Evolutionary conservation across 202 grass and related monocot genomes (phyloP).

Genomic region (Setaria italica): DNA sequence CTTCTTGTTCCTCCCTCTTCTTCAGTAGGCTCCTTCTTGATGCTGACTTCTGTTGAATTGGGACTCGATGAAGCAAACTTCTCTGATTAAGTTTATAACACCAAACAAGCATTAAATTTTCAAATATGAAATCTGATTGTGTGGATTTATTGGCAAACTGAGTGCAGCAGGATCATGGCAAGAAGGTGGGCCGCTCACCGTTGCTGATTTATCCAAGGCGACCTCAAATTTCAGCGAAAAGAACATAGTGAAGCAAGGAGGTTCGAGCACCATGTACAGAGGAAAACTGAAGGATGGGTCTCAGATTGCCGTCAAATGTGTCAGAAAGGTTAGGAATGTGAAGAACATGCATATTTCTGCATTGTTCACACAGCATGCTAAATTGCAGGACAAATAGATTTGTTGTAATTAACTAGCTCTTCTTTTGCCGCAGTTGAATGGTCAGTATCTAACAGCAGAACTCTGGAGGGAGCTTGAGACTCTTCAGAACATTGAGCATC

Average conservation of each 20-base stretch:
- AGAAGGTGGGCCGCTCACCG: conserved; percentile 38
- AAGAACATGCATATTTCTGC: neutral
- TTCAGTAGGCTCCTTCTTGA: neutral
- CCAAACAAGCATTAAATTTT: neutral
- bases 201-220: conserved; percentile 51
- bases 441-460: conserved; percentile 36
- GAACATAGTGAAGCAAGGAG: conserved; percentile 57
- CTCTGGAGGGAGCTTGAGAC: conserved; percentile 57
- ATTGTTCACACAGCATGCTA: conserved; percentile 5
- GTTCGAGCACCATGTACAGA: conserved; percentile 51
- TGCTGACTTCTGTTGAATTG: neutral
- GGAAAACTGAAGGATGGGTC: conserved; percentile 66
- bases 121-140: neutral
- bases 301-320: conserved; percentile 52
- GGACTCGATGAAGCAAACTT: neutral
- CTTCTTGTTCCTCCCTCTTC: neutral
- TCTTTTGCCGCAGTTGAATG: conserved; percentile 22
- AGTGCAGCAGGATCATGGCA: conserved; percentile 43
- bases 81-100: neutral
- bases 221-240: conserved; percentile 63
- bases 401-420: neutral
- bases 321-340: conserved; percentile 48
- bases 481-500: conserved; percentile 62
- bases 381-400: neutral
- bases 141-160: neutral